Conservation (phyloP, 768 basidiomycete species). For the Boletus sp. region DNA sequence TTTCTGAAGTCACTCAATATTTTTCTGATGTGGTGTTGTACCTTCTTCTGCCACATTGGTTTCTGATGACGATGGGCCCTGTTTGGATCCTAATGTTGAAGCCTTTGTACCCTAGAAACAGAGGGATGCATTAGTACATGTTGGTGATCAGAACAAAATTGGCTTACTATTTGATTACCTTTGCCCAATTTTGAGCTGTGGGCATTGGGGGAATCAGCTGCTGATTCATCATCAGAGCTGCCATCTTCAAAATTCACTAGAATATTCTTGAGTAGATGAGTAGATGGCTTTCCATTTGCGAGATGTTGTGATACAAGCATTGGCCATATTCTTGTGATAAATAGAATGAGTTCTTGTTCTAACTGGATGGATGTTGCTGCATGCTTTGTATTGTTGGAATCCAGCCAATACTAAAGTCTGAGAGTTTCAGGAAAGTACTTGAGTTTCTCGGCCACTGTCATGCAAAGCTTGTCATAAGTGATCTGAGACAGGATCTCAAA, state of each 20-base stretch:
- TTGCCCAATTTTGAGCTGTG: too few relatives aligned
- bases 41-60: background rate
- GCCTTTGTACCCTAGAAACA: background rate
- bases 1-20: background rate
- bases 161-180: background rate
- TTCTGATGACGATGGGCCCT: too few relatives aligned
- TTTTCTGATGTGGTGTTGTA: background rate
- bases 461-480: background rate
- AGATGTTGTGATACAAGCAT: background rate
- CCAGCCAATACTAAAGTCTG: background rate
- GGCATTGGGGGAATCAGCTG: background rate
- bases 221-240: background rate
- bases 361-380: background rate
- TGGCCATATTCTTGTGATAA: background rate
- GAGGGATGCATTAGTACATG: background rate
- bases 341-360: background rate
- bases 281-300: background rate
- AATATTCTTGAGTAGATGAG: background rate
- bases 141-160: background rate
- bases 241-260: background rate
- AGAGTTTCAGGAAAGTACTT: background rate
- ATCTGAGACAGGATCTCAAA: background rate
- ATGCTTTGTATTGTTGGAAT: background rate
- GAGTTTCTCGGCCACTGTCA: background rate
- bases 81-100: background rate